Evolutionary conservation across 2,329 filamentous ascomycete species (phyloP), one percentile per base, ranked within the genome.

Genomic region (Lachnellula willkommii): DNA sequence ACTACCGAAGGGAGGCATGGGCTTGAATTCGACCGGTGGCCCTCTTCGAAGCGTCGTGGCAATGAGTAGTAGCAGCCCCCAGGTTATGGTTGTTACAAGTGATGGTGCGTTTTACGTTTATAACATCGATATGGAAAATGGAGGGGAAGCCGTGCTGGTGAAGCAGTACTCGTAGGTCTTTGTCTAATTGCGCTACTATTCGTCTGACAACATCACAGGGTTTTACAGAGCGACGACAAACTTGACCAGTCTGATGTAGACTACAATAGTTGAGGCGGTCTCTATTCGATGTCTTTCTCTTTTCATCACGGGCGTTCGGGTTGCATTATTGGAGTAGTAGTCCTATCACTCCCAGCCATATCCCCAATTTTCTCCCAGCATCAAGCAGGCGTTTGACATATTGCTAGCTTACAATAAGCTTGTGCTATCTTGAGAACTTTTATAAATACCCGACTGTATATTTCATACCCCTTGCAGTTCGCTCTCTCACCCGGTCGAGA

Each of bases 21-120:
- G 66, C 4, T 61, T 68, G 1, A 66, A 70, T 48, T 65, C 57
- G 14, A 65, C 61, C 37, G 68, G 68, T n/a, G 76, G 79, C 0
- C 85, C 89, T 0, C 73, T 95, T 42, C 80, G 89, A 62, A 96
- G 90, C 63, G 93, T 99, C n/a, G 94, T 99, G 45, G 93, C 94
- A 8, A 95, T 99, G 87, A 96, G 90, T 69, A 94, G 87, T 67
- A 95, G 86, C 69, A 92, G 89, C 26, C 94, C 94, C 1, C 92
- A 97, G 67, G 89, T 99, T 49, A 97, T 99, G 92, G 90, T 97
- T 0, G 92, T 96, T 14, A 99, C 94, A 0, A 96, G 88, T 65
- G 94, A 99, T 70, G 94, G 94, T 9, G 87, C 87, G 24, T 97
- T 96, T 68, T 96, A 94, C 65, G 88, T 97, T 32, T 99, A 93